Conservation (phyloP, 129 eudicot genomes). For the Centella asiatica region DNA sequence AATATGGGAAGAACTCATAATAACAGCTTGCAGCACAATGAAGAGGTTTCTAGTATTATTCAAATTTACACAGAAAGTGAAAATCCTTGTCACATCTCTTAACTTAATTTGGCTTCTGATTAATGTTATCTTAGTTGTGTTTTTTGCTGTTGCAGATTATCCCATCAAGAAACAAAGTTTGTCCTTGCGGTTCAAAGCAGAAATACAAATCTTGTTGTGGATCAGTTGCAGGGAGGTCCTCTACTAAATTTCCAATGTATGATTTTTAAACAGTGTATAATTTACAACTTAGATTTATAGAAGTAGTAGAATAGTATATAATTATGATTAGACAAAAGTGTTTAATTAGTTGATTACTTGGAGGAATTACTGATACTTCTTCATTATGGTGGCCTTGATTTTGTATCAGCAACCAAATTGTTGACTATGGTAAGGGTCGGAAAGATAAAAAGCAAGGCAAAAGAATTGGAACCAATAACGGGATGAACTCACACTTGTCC, state of each 20-base stretch:
- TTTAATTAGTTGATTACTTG: background rate
- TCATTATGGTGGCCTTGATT: conserved; percentile 2
- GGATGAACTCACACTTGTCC: conserved; percentile 24
- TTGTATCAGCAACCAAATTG: conserved; percentile 29
- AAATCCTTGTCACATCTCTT: background rate
- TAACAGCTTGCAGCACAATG: conserved; percentile 32
- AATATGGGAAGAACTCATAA: conserved; percentile 23
- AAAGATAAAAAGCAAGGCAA: conserved; percentile 59
- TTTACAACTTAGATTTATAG: background rate
- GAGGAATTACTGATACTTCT: background rate
- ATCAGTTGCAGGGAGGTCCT: conserved; percentile 49
- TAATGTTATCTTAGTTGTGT: conserved; percentile 3
- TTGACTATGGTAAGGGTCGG: conserved; percentile 48
- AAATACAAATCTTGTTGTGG: conserved; percentile 95
- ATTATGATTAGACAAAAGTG: background rate
- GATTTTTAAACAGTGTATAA: conserved; percentile 11
- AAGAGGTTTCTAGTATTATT: conserved; percentile 36
- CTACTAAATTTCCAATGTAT: conserved; percentile 53
- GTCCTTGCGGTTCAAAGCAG: conserved; percentile 94
- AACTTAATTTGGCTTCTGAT: background rate
- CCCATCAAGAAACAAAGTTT: conserved; percentile 59
- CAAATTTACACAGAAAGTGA: background rate
- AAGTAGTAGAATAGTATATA: background rate
- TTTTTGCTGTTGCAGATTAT: conserved; percentile 39
- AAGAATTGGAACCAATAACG: conserved; percentile 31